Evolutionary conservation across 805 yeast genomes (phyloP).

Genomic region (Wickerhamiella vanderwaltii): DNA sequence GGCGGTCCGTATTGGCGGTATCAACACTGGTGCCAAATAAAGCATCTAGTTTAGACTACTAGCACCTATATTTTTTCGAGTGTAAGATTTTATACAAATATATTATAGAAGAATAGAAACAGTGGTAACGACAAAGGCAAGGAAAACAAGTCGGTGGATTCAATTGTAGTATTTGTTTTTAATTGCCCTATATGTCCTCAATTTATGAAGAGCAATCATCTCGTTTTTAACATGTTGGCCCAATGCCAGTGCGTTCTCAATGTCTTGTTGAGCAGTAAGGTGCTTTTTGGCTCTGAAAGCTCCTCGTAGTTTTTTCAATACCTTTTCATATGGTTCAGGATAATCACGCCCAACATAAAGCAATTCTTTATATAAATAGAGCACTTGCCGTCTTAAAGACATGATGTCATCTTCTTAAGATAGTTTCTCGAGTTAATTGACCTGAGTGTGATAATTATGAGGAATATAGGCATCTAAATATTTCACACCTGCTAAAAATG

Average conservation of each 20-base stretch:
- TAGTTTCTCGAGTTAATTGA: no score
- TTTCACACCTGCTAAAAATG: no score
- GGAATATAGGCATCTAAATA: no score
- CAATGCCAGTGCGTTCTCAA: slow-evolving; percentile 24
- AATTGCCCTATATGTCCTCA: slow-evolving; percentile 28
- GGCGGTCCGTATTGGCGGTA: slow-evolving; percentile 60
- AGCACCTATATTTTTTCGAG: no score
- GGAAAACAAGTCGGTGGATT: background rate
- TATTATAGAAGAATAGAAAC: background rate
- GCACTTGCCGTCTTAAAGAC: slow-evolving; percentile 18
- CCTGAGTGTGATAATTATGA: no score
- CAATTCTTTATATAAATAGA: slow-evolving; percentile 29
- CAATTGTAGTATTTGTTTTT: slow-evolving; percentile 23
- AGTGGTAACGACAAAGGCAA: background rate
- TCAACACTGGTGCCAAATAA: slow-evolving; percentile 16
- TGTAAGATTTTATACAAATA: no score
- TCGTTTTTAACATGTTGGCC: slow-evolving; percentile 32
- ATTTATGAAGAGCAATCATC: slow-evolving; percentile 27
- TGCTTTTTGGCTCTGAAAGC: slow-evolving; percentile 25
- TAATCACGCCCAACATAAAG: slow-evolving; percentile 30
- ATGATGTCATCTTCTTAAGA: no score
- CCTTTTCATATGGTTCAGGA: slow-evolving; percentile 28
- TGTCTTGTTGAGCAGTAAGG: slow-evolving; percentile 20
- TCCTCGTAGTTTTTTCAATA: slow-evolving; percentile 22
- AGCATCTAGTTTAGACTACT: no score